Conservation (phyloP, 441 rosid species). For the Croton setiger region DNA sequence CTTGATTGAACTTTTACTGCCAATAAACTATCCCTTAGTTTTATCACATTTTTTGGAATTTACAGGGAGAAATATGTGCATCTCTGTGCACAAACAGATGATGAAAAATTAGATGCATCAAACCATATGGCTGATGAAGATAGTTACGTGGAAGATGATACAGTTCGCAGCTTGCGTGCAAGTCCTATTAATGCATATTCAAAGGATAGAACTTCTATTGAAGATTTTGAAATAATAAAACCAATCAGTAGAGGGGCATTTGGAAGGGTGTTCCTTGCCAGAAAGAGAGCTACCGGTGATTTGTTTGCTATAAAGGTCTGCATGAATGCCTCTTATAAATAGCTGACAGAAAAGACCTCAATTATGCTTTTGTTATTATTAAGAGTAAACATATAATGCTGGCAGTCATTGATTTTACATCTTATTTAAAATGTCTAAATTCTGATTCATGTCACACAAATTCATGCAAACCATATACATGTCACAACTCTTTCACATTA, state of each 20-base stretch:
- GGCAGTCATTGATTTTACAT: neutral
- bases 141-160: slow-evolving; percentile 78
- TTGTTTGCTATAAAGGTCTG: slow-evolving; percentile 93
- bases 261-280: slow-evolving; percentile 92
- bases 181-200: slow-evolving; percentile 80
- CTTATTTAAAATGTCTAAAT: slow-evolving; percentile 1
- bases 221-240: slow-evolving; percentile 97
- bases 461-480: neutral
- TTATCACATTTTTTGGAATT: slow-evolving; percentile 13
- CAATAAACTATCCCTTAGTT: slow-evolving; percentile 15
- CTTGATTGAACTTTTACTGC: slow-evolving; percentile 1
- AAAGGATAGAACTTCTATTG: slow-evolving; percentile 90
- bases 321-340: slow-evolving; percentile 12
- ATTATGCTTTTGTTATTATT: neutral
- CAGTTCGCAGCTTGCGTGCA: slow-evolving; percentile 72
- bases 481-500: neutral
- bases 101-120: slow-evolving; percentile 67
- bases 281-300: slow-evolving; percentile 92
- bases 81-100: slow-evolving; percentile 81
- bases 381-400: neutral
- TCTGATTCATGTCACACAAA: neutral
- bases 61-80: slow-evolving; percentile 83
- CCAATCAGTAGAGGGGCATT: slow-evolving; percentile 98
- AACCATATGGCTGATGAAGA: slow-evolving; percentile 72
- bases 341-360: slow-evolving; percentile 5